Conservation (phyloP, 345 rosid genomes). For the Eucalyptus erythrocorys region DNA sequence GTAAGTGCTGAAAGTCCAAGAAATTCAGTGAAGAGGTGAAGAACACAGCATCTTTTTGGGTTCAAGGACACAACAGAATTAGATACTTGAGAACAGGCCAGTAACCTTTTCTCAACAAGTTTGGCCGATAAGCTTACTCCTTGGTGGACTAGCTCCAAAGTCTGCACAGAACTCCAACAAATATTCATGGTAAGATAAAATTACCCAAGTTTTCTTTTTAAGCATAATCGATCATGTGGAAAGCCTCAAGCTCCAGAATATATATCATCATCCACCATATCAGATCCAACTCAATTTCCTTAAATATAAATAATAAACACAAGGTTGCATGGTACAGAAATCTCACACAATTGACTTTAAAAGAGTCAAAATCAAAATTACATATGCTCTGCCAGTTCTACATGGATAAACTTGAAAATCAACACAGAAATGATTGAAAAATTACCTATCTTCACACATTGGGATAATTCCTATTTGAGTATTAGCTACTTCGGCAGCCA, state of each 20-base stretch:
- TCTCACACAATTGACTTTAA: background rate
- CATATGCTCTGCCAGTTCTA: background rate
- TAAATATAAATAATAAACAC: background rate
- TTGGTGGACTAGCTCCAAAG: constrained; percentile 50
- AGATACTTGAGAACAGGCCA: background rate
- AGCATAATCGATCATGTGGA: background rate
- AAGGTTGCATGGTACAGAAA: background rate
- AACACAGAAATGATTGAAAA: background rate
- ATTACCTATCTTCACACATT: background rate
- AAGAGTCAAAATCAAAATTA: background rate
- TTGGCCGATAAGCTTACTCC: constrained; percentile 40
- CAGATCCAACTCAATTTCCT: background rate
- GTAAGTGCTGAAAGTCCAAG: constrained; percentile 28
- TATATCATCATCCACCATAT: background rate
- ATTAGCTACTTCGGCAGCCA: background rate
- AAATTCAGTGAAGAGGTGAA: background rate
- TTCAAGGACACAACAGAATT: background rate
- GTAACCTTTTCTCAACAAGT: constrained; percentile 44
- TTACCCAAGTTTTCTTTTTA: background rate
- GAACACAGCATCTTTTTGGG: background rate
- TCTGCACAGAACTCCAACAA: constrained; percentile 8
- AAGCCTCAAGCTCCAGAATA: background rate
- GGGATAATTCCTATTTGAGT: background rate
- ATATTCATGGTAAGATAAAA: background rate
- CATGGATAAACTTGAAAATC: background rate